phyloP scores from a whole-genome alignment of 257 asterid species.

The Solanum sejunctum region DNA sequence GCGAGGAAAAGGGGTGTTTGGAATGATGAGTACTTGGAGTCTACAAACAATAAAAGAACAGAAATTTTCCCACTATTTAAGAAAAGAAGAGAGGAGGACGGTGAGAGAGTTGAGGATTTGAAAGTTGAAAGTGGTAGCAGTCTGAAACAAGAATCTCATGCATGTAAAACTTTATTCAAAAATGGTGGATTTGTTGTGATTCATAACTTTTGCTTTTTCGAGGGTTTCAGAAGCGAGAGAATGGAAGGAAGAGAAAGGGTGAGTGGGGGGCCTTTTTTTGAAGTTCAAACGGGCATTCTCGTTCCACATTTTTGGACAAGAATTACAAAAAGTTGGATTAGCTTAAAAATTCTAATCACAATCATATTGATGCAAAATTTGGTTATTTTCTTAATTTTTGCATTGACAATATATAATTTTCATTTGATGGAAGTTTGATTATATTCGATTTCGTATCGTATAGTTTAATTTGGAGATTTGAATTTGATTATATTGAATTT shows the following conservation, averaged over 20 bases:
- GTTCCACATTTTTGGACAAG: background rate
- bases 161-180: background rate
- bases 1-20: background rate
- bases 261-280: background rate
- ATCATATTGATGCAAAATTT: no score
- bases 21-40: background rate
- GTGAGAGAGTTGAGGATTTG: background rate
- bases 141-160: conserved; percentile 17
- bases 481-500: no score
- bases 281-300: background rate
- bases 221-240: conserved; percentile 3
- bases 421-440: no score
- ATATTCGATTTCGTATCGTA: no score
- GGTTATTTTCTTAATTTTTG: no score
- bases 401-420: no score
- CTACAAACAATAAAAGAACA: background rate
- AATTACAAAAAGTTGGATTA: no score
- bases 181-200: conserved; percentile 3
- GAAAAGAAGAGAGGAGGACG: background rate
- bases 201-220: conserved; percentile 23
- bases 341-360: no score
- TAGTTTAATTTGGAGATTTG: no score
- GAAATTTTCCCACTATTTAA: background rate
- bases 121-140: background rate
- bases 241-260: background rate